phyloP scores from a whole-genome alignment of 2,329 filamentous ascomycete species.

The Cryphonectria parasitica region DNA sequence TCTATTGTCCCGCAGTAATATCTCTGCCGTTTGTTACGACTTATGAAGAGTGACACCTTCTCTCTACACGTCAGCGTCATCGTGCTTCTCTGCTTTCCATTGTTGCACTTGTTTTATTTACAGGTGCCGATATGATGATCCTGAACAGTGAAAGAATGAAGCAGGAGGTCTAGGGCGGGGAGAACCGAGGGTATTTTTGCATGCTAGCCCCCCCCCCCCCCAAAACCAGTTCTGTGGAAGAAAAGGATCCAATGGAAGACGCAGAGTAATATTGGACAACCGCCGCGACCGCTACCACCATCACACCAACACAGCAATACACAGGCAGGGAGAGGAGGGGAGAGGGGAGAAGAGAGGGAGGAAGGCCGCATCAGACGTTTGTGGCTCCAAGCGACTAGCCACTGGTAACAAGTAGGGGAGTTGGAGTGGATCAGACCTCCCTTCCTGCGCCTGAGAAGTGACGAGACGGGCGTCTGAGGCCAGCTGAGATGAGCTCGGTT shows the following conservation, averaged over 20 bases:
- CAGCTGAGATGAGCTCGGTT: constrained; percentile 3
- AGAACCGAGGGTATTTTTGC: background rate
- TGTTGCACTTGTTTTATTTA: background rate
- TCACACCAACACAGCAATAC: background rate
- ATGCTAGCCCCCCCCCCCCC: no score
- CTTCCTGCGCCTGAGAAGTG: constrained; percentile 16
- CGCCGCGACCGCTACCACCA: background rate
- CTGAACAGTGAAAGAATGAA: background rate
- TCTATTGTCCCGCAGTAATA: constrained; percentile 10
- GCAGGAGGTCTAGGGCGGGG: background rate
- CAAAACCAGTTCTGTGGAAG: background rate
- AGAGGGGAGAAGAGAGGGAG: background rate
- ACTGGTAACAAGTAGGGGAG: background rate
- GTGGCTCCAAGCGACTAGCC: background rate
- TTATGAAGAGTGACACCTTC: constrained; percentile 1
- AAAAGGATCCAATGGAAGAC: background rate
- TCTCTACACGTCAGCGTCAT: background rate
- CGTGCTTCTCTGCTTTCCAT: background rate
- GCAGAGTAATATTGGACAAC: background rate
- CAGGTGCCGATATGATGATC: background rate
- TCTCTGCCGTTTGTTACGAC: background rate
- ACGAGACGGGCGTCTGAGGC: background rate
- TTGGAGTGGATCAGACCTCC: background rate
- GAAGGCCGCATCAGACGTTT: background rate
- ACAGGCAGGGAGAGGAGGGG: background rate